Conservation (phyloP, 306 rosid species). For the Mimosa pudica region DNA sequence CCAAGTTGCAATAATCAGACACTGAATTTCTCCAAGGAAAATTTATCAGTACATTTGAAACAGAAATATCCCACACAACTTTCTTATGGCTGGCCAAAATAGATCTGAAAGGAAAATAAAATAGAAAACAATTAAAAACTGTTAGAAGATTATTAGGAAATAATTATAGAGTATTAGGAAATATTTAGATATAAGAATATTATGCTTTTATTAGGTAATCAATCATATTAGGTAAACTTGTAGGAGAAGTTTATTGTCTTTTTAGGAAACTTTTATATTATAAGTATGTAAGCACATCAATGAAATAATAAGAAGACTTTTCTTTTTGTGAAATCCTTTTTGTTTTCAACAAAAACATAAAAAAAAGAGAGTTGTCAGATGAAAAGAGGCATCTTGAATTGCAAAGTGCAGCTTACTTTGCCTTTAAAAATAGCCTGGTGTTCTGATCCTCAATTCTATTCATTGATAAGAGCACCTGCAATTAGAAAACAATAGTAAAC, state of each 20-base stretch:
- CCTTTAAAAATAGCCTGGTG: conserved; percentile 70
- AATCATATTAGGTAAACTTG: no score
- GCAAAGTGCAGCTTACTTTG: conserved; percentile 63
- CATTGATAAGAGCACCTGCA: conserved; percentile 76
- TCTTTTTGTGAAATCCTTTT: no score
- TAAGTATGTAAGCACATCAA: no score
- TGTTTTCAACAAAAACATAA: no score
- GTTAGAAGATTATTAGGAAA: no score
- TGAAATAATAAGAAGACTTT: no score
- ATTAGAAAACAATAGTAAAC: conserved; percentile 22
- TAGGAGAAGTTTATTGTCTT: no score
- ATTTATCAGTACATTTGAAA: conserved; percentile 49
- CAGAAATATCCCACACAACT: conserved; percentile 74
- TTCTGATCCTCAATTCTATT: conserved; percentile 65
- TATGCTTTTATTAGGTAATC: no score
- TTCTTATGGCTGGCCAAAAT: conserved; percentile 56
- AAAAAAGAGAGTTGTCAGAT: not conserved
- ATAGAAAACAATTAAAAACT: conserved; percentile 6
- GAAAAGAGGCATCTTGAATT: conserved; percentile 25
- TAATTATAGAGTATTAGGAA: no score
- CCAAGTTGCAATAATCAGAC: conserved; percentile 60
- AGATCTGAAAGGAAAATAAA: conserved; percentile 60
- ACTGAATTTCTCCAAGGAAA: conserved; percentile 65
- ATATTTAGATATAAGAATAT: no score
- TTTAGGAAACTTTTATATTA: no score